Base-by-base conservation (phyloP, 352 stramenopile species). In the Halophytophthora polymorphica region DNA sequence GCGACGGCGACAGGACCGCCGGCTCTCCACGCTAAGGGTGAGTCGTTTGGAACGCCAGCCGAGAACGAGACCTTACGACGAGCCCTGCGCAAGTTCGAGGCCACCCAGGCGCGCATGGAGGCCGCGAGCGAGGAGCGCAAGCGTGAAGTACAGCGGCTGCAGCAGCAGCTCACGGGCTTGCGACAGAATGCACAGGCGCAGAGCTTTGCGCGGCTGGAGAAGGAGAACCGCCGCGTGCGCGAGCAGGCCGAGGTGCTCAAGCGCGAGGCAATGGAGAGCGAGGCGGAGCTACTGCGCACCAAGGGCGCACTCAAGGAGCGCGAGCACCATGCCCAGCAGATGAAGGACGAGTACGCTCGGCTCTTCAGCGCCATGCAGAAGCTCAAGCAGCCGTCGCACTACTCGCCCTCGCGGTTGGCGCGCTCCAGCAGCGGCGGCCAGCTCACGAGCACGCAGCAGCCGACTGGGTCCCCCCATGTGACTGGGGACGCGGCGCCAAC, bases 311-410 rank as follows among this genome's bases (percentile, higher is more conserved):
- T 88, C 11, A 88, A 85, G 53, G 74, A 86, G 50, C 69, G 72
- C 13, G 74, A 85, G 11, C 35, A 35, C 7, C 49, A 66, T n/a
- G 67, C 85, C 22, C 58, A 72, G 13, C 61, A 69, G 21, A 90
- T 86, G 79, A 83, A 77, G 31, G 64, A 79, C 35, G 81, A 92
- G 51, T 92, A 92, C 56, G 73, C 78, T 45, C 85, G 75, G 33
- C 46, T 92, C 12, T 92, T 92, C 37, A 55, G 54, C 15, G 72
- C 71, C 23, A 54, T 92, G 13, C 81, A 90, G 35, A 86, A 83
- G 62, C 60, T 77, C 56, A 89, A 87, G 57, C 67, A 71, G 18
- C 46, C 54, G 17, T 18, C 21, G 2, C 59, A 63, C 21, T 58
- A 54, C 21, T 63, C 64, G 13, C 55, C 55, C 25, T 53, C 50